Evolutionary conservation across 2,329 filamentous ascomycete species (phyloP), one percentile per base, ranked within the genome.

Genomic region (Neofusicoccum cordaticola): DNA sequence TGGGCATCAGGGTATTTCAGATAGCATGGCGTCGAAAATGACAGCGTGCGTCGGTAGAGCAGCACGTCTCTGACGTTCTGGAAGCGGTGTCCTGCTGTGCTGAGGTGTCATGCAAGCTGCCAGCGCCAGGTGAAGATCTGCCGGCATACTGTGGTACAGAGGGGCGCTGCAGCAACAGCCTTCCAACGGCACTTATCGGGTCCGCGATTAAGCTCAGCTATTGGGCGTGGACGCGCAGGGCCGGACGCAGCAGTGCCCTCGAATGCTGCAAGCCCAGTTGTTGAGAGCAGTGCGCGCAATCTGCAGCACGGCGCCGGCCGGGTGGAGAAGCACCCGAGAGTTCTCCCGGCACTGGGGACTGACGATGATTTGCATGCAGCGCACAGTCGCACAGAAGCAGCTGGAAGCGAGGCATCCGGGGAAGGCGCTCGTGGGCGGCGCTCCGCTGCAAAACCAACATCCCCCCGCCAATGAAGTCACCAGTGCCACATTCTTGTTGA

Each of bases 331-430:
- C 47, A 50, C 4, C 42, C 47, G 51, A 53, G 35, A 19, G 50
- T 52, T 52, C 50, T 52, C 31, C 48, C 48, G 48, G 27, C 19
- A 31, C 48, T 52, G 50, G 45, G 45, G 45, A 22, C 22, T 45
- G 53, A 58, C 22, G 53, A 58, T 58, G 53, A 58, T 58, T 27
- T 58, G 53, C 53, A 58, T 45, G 53, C n/a, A 35, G 51, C 35
- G 51, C 51, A 56, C 51, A 56, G 53, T 58, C 53, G 53, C 53
- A 58, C 53, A 44, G 53, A 58, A 58, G 39, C 53, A 58, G 53
- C 53, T 58, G 53, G 53, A 58, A 58, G 53, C 53, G 53, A 58
- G 34, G 53, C 53, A 58, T 58, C 53, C 39, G 53, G 53, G 53
- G 53, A 58, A 58, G 39, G 53, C 53, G 13, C 37, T 39, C 35